These are phyloP conservation scores for Neonectria sp. DNA, from an alignment of 2,329 filamentous ascomycete genomes.

Conservation along the genomic window DNA sequence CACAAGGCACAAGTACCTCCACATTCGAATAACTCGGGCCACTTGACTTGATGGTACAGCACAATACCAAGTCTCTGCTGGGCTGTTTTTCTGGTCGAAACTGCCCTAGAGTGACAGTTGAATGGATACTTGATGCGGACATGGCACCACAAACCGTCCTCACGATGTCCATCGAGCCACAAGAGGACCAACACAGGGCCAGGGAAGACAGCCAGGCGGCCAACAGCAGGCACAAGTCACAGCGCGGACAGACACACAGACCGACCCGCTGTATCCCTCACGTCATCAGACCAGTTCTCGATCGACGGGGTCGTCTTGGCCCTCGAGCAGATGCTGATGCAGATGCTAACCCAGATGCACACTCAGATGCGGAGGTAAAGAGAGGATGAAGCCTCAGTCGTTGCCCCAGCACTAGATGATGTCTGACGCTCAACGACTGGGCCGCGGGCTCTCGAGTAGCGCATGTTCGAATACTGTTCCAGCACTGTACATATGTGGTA, in stretches of 20 bases:
- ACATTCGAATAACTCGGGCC: not conserved
- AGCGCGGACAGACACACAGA: not conserved
- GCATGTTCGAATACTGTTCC: slow-evolving; percentile 6
- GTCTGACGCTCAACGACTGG: slow-evolving; percentile 8
- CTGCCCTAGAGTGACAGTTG: slow-evolving; percentile 14
- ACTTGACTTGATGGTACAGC: slow-evolving; percentile 10
- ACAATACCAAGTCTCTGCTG: not conserved
- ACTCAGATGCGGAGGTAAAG: no score
- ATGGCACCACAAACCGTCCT: slow-evolving; percentile 37
- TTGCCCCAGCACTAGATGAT: slow-evolving; percentile 16
- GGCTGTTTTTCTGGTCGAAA: slow-evolving; percentile 2
- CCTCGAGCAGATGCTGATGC: not conserved
- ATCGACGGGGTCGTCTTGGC: not conserved
- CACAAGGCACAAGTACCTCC: slow-evolving; percentile 2
- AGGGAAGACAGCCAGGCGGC: not conserved
- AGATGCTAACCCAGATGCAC: not conserved
- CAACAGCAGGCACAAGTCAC: not conserved
- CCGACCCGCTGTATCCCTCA: not conserved
- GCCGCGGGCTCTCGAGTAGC: slow-evolving; percentile 1
- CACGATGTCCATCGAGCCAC: slow-evolving; percentile 33
- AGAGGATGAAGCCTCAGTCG: not conserved
- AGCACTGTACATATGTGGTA: not conserved
- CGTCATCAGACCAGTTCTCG: not conserved
- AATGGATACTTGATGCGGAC: slow-evolving; percentile 20
- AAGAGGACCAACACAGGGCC: slow-evolving; percentile 10